These are phyloP conservation scores for Verticillium dahliae DNA, from an alignment of 2,329 filamentous ascomycete genomes.

Conservation along the genomic window DNA sequence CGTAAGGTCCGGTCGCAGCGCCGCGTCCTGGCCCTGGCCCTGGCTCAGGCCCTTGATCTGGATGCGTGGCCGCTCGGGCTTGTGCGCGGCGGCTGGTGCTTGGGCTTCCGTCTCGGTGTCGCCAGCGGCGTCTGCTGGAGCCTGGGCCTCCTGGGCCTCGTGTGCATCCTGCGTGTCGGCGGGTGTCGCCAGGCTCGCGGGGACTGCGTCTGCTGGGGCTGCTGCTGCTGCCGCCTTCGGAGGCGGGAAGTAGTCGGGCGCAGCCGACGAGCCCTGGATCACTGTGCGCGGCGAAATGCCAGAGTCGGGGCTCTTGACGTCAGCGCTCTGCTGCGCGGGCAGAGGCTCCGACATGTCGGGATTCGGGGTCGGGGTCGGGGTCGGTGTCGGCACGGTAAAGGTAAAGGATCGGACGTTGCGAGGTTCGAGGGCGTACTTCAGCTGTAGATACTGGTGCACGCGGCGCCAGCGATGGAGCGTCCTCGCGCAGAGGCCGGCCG, in stretches of 20 bases:
- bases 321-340: neutral
- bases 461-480: neutral
- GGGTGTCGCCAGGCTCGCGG: neutral
- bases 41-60: neutral
- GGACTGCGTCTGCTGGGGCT: neutral
- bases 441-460: neutral
- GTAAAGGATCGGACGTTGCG: constrained; percentile 1
- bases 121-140: constrained; percentile 8
- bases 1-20: neutral
- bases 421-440: neutral
- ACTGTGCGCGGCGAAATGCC: neutral
- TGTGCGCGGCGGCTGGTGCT: constrained; percentile 15
- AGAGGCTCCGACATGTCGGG: constrained; percentile 1
- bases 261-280: neutral
- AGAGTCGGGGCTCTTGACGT: neutral
- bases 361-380: neutral
- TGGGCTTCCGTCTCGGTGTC: neutral
- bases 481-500: constrained; percentile 2
- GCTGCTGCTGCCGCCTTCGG: no score
- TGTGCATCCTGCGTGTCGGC: no score
- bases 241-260: neutral
- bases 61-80: constrained; percentile 1
- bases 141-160: neutral
- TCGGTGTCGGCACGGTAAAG: neutral
- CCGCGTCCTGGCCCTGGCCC: neutral